Percentiles rank a stretch among this genome's conserved stretches.
Evolutionary conservation across 2,329 filamentous ascomycete species (phyloP).

Genomic region (Sphaceloma murrayae): DNA sequence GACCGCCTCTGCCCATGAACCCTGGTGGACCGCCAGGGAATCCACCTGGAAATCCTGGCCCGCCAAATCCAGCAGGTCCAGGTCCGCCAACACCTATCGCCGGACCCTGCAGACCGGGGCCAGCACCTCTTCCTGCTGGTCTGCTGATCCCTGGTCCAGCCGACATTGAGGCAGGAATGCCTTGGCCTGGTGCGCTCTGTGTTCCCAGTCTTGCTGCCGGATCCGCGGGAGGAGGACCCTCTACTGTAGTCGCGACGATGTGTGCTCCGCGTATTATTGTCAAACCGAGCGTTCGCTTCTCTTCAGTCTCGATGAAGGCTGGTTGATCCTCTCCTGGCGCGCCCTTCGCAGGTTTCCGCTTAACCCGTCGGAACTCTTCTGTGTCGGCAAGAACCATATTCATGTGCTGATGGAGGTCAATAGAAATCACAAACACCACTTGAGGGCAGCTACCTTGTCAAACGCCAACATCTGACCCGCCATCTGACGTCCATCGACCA

Average conservation of each 20-base stretch:
- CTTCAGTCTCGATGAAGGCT: constrained; percentile 71
- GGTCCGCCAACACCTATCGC: constrained; percentile 78
- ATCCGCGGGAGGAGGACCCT: constrained; percentile 90
- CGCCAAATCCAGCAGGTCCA: constrained; percentile 51
- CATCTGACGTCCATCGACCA: constrained; percentile 93
- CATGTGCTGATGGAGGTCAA: too few species aligned
- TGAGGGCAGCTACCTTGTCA: constrained; percentile 91
- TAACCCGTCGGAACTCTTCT: constrained; percentile 90
- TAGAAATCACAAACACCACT: too few species aligned
- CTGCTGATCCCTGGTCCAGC: constrained; percentile 83
- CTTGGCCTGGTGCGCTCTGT: constrained; percentile 52
- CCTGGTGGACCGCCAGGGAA: constrained; percentile 38
- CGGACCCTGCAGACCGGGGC: constrained; percentile 74
- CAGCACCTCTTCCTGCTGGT: constrained; percentile 73
- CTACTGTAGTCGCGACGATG: constrained; percentile 89
- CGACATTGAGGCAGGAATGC: constrained; percentile 56
- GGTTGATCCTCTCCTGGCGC: constrained; percentile 55
- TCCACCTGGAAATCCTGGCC: constrained; percentile 40
- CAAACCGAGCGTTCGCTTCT: constrained; percentile 93
- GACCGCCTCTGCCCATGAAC: constrained; percentile 31
- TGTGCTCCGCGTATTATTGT: constrained; percentile 91
- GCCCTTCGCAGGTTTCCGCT: constrained; percentile 70
- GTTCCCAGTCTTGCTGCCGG: constrained; percentile 75
- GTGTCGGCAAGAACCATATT: constrained; percentile 97
- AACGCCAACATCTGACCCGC: constrained; percentile 97